A percentile compares a stretch with the other conserved stretches of the same genome.
Conservation (phyloP, 352 stramenopile genomes). For the Phytophthora boehmeriae region DNA sequence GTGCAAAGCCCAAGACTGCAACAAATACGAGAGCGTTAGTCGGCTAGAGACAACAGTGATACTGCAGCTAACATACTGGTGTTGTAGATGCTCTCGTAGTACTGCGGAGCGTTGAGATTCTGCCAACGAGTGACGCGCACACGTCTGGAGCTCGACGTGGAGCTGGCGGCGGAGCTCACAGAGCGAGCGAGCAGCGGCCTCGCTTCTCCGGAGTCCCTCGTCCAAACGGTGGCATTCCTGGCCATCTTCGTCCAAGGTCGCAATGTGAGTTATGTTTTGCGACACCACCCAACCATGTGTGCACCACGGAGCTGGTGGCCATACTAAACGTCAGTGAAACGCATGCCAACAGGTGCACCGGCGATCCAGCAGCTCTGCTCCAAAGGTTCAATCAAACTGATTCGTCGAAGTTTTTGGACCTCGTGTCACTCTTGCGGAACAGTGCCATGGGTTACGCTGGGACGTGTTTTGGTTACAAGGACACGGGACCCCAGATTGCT, state of each 20-base stretch:
- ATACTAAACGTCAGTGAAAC: not conserved
- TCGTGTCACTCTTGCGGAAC: not conserved
- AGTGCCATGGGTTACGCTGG: not conserved
- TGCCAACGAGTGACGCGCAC: conserved; percentile 33
- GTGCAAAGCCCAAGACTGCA: conserved; percentile 41
- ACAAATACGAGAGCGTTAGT: conserved; percentile 8
- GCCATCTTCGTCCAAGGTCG: not conserved
- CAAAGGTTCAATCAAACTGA: not conserved
- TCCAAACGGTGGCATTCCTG: not conserved
- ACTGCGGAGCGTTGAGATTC: conserved; percentile 38
- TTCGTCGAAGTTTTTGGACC: not conserved
- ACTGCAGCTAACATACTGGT: conserved; percentile 18
- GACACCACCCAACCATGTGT: not conserved
- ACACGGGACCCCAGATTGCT: conserved; percentile 8
- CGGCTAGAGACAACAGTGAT: too few species aligned
- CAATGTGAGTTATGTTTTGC: not conserved
- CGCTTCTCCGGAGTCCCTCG: conserved; percentile 14
- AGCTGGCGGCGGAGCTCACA: conserved; percentile 29
- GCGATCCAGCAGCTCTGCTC: not conserved
- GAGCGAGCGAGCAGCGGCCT: conserved; percentile 34
- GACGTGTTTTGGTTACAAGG: conserved; percentile 13
- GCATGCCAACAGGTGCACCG: not conserved
- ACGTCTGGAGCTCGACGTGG: conserved; percentile 30
- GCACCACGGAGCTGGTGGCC: not conserved
- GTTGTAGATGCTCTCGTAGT: conserved; percentile 42